Evolutionary conservation across 768 basidiomycete species (phyloP).

Genomic region (Rhodotorula taiwanensis): DNA sequence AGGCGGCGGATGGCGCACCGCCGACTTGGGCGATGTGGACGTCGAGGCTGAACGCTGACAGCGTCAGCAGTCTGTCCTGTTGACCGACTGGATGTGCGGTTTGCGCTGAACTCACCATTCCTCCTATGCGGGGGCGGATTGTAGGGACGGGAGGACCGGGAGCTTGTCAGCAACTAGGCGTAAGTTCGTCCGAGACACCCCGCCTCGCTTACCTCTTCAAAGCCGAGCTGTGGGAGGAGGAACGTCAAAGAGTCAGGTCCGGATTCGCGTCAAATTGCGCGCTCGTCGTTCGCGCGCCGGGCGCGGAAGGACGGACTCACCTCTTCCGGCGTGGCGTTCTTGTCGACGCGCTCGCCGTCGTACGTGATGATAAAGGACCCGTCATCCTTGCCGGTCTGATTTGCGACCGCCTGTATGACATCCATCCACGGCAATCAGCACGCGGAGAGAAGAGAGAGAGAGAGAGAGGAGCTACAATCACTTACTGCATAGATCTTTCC

Average conservation of each 20-base stretch:
- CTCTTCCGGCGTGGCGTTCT: neutral
- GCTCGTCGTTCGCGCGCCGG: too few species aligned
- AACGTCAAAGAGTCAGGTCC: neutral
- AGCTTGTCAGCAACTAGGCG: too few species aligned
- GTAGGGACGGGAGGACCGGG: too few species aligned
- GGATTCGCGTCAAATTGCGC: too few species aligned
- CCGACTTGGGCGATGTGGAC: constrained; percentile 6
- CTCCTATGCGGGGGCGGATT: too few species aligned
- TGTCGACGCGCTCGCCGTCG: neutral
- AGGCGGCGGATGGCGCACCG: neutral
- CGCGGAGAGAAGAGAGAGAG: neutral
- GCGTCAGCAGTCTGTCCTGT: too few species aligned
- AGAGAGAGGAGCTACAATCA: neutral
- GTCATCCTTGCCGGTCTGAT: neutral
- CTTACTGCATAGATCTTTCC: neutral
- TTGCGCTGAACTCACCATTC: too few species aligned
- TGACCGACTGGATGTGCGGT: too few species aligned
- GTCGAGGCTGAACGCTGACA: constrained; percentile 2
- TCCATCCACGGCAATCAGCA: neutral
- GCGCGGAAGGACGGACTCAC: neutral
- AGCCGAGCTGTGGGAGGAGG: neutral
- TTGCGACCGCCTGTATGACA: constrained; percentile 4
- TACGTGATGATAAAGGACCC: neutral
- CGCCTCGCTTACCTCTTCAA: too few species aligned
- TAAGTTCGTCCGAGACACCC: too few species aligned